Conservation (phyloP, 352 stramenopile genomes). For the Aphanomyces stellatus region DNA sequence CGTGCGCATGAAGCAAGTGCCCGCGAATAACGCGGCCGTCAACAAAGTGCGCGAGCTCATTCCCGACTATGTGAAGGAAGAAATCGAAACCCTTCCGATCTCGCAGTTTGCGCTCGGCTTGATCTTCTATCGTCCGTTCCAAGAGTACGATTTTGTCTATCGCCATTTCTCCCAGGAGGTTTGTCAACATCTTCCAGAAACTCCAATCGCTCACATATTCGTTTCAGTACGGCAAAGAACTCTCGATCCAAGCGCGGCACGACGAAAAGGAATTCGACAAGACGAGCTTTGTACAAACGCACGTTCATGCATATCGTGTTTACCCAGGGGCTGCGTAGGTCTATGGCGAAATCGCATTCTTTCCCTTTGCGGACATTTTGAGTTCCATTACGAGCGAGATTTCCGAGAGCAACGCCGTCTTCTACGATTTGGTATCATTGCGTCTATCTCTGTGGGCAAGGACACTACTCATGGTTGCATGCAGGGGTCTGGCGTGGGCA, state of each 20-base stretch:
- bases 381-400: constrained; percentile 50
- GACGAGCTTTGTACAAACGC: constrained; percentile 50
- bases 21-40: not conserved
- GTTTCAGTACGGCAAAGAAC: constrained; percentile 67
- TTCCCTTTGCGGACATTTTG: constrained; percentile 70
- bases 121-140: constrained; percentile 16
- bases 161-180: constrained; percentile 15
- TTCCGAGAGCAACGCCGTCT: constrained; percentile 50
- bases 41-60: not conserved
- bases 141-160: constrained; percentile 13
- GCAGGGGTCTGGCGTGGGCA: constrained; percentile 71
- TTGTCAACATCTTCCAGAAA: not conserved
- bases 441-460: no score
- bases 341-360: constrained; percentile 80
- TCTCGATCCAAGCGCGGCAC: constrained; percentile 71
- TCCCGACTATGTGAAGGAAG: constrained; percentile 1
- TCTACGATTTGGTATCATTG: constrained; percentile 83
- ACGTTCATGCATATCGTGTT: not conserved
- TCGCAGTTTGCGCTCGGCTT: constrained; percentile 14
- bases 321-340: constrained; percentile 29
- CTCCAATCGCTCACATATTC: not conserved
- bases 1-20: not conserved
- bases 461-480: no score
- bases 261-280: constrained; percentile 61
- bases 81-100: constrained; percentile 1